Evolutionary conservation across 768 basidiomycete genomes (phyloP).

Genomic region (Russula griseocarnosa): DNA sequence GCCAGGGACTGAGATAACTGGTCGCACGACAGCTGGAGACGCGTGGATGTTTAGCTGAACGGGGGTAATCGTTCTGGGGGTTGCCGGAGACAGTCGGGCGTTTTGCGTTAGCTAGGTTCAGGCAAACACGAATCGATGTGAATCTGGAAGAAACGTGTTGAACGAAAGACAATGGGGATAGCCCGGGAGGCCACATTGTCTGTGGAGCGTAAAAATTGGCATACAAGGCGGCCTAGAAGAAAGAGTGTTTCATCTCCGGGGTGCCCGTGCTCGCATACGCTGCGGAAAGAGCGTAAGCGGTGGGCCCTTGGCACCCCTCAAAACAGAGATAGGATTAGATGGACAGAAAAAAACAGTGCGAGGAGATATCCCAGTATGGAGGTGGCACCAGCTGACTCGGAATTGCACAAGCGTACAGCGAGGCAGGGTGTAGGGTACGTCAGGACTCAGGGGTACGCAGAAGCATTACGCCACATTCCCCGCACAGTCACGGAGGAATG

Average conservation of each 20-base stretch:
- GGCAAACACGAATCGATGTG: neutral
- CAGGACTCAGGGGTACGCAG: slow-evolving; percentile 11
- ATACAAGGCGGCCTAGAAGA: neutral
- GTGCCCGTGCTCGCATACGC: neutral
- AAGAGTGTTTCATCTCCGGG: slow-evolving; percentile 4
- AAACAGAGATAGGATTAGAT: neutral
- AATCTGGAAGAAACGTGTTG: slow-evolving; percentile 2
- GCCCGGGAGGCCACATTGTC: neutral
- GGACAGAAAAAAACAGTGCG: neutral
- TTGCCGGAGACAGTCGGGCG: neutral
- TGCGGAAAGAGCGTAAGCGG: neutral
- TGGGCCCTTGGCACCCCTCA: slow-evolving; percentile 8
- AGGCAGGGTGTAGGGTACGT: slow-evolving; percentile 20
- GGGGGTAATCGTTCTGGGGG: neutral
- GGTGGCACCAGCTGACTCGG: neutral
- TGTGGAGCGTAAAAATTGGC: slow-evolving; percentile 11
- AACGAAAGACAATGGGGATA: neutral
- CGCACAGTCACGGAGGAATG: slow-evolving; percentile 5
- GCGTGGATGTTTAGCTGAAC: neutral
- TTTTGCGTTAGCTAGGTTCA: neutral
- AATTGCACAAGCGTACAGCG: slow-evolving; percentile 5
- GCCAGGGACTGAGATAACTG: neutral
- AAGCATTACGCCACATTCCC: slow-evolving; percentile 3
- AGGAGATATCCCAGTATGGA: slow-evolving; percentile 15
- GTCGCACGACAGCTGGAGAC: neutral